Evolutionary conservation across 768 basidiomycete species (phyloP).

Genomic region (Crucibulum laeve): DNA sequence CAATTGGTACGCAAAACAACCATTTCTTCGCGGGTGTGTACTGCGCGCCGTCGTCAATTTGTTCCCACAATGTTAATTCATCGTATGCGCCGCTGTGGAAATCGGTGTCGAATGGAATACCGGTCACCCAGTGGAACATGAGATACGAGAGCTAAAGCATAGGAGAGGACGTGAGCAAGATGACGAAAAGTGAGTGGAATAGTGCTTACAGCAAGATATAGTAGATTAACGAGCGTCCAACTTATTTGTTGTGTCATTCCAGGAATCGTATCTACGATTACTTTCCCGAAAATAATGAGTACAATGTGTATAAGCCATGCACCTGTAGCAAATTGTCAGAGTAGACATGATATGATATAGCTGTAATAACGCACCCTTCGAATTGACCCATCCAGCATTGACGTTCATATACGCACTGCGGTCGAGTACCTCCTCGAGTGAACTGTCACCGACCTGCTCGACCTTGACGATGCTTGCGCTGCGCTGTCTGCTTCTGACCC

Average conservation of each 20-base stretch:
- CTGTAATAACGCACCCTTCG: conserved; percentile 60
- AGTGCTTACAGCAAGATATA: conserved; percentile 80
- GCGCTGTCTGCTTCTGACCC: conserved; percentile 45
- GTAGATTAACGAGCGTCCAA: conserved; percentile 91
- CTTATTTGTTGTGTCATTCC: conserved; percentile 92
- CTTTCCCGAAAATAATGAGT: conserved; percentile 85
- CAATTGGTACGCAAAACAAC: conserved; percentile 85
- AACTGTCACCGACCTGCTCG: conserved; percentile 71
- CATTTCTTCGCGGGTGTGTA: conserved; percentile 99
- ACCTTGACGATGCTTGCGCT: conserved; percentile 81
- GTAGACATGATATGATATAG: neutral
- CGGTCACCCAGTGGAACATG: conserved; percentile 98
- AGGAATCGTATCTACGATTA: conserved; percentile 90
- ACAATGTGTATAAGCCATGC: conserved; percentile 98
- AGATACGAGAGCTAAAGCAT: conserved; percentile 79
- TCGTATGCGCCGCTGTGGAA: conserved; percentile 93
- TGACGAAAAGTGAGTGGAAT: neutral
- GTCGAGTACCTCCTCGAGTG: conserved; percentile 72
- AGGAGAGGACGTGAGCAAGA: conserved; percentile 2
- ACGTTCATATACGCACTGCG: conserved; percentile 78
- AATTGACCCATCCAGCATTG: conserved; percentile 92
- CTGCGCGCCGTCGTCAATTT: conserved; percentile 97
- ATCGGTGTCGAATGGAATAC: conserved; percentile 90
- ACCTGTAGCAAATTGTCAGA: conserved; percentile 41
- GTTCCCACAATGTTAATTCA: conserved; percentile 97